Evolutionary conservation across 805 yeast species (phyloP), one percentile per base, ranked within the genome.

Genomic region (Maudiozyma barnettii): DNA sequence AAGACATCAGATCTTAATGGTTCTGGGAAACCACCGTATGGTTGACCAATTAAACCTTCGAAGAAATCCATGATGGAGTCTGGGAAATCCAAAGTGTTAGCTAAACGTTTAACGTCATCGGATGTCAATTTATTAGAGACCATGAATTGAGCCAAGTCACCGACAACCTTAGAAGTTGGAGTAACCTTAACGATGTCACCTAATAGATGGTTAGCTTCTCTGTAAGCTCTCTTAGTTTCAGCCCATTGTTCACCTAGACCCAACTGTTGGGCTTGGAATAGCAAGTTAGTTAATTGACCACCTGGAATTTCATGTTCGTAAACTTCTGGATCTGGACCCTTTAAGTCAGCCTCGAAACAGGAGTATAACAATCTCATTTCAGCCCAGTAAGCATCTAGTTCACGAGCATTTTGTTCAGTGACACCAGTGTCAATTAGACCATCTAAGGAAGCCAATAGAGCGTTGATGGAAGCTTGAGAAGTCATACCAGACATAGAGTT

Each of bases 11-110:
- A 76, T 72, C 99, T 82, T 69, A 93, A 76, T 37, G 99, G 99
- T 72, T 93, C 99, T 50, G 99, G 99, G 95, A 93, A 93, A 8
- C 99, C 99, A 57, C 99, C 99, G 66, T 87, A 88, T 63, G 99
- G 99, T 56, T 93, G 93, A 66, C 99, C 99, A 86, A 93, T 93
- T 67, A 93, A 78, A 60, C 99, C 99, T 75, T 93, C 96, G 78
- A 93, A 89, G 79, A 93, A 93, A 70, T 93, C 99, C 66, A 93
- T 77, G 16, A 93, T 96, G 19, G 98, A 91, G 64, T 85, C 97
- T 53, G 99, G 99, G 96, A 93, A 91, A 71, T 93, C 99, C 59
- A 93, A 78, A 49, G 88, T 86, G 47, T 79, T 72, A 3, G 99
- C 99, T 57, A 93, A 79, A 65, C 83, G 82, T 65, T 74, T 75